Percentiles rank a stretch among this genome's conserved stretches.
phyloP scores from a whole-genome alignment of 495 filamentous ascomycete genomes.

The Paragyromitra xinjiangensis region DNA sequence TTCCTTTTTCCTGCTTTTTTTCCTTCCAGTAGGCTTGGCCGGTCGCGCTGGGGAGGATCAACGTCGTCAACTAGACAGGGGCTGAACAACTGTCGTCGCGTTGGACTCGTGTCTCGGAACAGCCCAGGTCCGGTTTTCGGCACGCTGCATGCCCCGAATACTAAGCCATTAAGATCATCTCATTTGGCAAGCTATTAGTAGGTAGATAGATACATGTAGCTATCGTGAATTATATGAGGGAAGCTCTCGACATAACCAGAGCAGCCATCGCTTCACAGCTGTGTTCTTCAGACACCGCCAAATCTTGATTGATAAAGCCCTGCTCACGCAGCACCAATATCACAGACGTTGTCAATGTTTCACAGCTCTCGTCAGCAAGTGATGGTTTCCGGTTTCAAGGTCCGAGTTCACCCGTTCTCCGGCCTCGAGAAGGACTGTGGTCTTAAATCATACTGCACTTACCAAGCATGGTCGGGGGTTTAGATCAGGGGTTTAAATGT shows the following conservation, averaged over 20 bases:
- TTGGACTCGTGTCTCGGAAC: conserved; percentile 36
- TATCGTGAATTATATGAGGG: background rate
- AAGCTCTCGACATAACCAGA: background rate
- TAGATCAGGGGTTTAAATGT: background rate
- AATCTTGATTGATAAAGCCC: background rate
- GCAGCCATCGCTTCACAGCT: background rate
- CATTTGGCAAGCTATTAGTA: background rate
- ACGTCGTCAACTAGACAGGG: conserved; percentile 28
- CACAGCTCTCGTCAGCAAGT: background rate
- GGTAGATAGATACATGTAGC: background rate
- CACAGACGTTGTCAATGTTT: background rate
- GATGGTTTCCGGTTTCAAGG: background rate
- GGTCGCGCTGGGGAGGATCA: conserved; percentile 39
- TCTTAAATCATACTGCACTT: background rate
- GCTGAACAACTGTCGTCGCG: conserved; percentile 16
- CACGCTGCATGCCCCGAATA: background rate
- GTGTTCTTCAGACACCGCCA: background rate
- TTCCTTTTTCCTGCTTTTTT: conserved; percentile 33
- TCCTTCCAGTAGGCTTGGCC: conserved; percentile 37
- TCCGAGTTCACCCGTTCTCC: conserved; percentile 1
- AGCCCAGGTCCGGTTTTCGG: conserved; percentile 21
- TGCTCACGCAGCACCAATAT: background rate
- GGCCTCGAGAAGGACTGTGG: background rate
- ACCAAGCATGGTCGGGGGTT: background rate
- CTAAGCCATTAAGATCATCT: background rate